Percentiles rank a stretch among this genome's conserved stretches.
phyloP scores from a whole-genome alignment of 495 filamentous ascomycete species.

The Penicillium egyptiacum region DNA sequence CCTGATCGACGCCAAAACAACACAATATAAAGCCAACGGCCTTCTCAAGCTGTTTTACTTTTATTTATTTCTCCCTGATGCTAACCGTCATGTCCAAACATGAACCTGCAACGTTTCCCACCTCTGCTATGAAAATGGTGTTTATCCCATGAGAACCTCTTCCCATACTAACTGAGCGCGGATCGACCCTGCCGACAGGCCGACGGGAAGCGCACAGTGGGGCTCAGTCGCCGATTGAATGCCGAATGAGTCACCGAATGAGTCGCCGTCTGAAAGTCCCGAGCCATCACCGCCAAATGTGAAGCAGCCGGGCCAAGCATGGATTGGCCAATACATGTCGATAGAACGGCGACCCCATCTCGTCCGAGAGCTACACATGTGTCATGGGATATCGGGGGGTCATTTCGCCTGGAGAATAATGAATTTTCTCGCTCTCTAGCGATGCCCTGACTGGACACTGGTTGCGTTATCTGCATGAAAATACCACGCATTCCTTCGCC shows the following conservation, averaged over 20 bases:
- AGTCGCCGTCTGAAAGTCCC: slow-evolving; percentile 2
- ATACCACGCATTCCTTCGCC: slow-evolving; percentile 22
- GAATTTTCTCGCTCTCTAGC: slow-evolving; percentile 12
- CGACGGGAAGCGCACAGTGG: slow-evolving; percentile 25
- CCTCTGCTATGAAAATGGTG: neutral
- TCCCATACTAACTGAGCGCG: neutral
- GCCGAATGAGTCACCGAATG: neutral
- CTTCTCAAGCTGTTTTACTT: slow-evolving; percentile 20
- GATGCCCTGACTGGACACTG: slow-evolving; percentile 26
- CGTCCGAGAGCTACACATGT: slow-evolving; percentile 16
- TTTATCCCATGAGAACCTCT: neutral
- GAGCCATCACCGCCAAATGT: slow-evolving; percentile 4
- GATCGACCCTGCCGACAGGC: slow-evolving; percentile 28
- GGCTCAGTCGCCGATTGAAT: slow-evolving; percentile 13
- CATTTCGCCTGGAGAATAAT: neutral
- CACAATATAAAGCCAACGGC: slow-evolving; percentile 34
- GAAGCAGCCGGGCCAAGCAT: neutral
- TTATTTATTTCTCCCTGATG: slow-evolving; percentile 11
- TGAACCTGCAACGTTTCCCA: neutral
- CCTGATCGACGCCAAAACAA: slow-evolving; percentile 19
- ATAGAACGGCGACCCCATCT: slow-evolving; percentile 12
- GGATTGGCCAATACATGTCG: neutral
- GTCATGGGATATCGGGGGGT: neutral
- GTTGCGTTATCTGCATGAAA: slow-evolving; percentile 34
- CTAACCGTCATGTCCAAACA: neutral